Percentiles rank a stretch among this genome's conserved stretches.
Conservation (phyloP, 768 basidiomycete genomes). For the Hypsizygus marmoreus region DNA sequence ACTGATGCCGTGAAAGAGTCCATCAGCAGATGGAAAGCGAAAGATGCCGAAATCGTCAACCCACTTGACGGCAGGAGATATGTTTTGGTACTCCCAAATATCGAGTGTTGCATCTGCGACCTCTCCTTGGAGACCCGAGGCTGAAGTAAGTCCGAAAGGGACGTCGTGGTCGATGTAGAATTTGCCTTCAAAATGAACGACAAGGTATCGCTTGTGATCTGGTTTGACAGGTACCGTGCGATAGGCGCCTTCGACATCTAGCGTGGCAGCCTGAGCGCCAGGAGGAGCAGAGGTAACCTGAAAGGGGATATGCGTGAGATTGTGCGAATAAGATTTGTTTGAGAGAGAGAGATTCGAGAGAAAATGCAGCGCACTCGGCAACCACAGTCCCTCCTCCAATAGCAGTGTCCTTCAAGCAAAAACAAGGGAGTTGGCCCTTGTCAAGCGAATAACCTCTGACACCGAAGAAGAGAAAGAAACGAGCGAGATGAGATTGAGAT, state of each 20-base stretch:
- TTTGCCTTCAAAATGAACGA: conserved; percentile 14
- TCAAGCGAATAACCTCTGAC: conserved; percentile 1
- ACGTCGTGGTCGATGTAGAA: conserved; percentile 18
- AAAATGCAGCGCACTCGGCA: too few species aligned
- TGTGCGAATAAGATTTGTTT: too few species aligned
- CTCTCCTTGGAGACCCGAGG: conserved; percentile 25
- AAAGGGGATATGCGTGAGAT: too few species aligned
- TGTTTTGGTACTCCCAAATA: conserved; percentile 22
- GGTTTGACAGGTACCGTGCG: conserved; percentile 28
- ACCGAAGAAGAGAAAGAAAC: neutral
- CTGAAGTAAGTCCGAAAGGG: conserved; percentile 26
- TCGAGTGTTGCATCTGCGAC: conserved; percentile 24
- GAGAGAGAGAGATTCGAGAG: too few species aligned
- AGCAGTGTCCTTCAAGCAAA: conserved; percentile 2
- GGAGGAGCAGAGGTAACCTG: conserved; percentile 26
- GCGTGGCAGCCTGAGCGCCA: conserved; percentile 27
- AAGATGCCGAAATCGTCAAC: conserved; percentile 31
- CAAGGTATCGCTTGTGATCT: conserved; percentile 22
- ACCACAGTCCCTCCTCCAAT: too few species aligned
- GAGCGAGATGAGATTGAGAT: neutral
- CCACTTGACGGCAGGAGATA: conserved; percentile 24
- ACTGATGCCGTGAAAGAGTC: conserved; percentile 3
- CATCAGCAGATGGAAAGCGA: conserved; percentile 13
- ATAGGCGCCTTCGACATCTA: conserved; percentile 31
- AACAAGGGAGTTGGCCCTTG: neutral